Percentiles rank a stretch among this genome's conserved stretches.
Evolutionary conservation across 2,329 filamentous ascomycete species (phyloP).

Genomic region (Epichloe uncinata): DNA sequence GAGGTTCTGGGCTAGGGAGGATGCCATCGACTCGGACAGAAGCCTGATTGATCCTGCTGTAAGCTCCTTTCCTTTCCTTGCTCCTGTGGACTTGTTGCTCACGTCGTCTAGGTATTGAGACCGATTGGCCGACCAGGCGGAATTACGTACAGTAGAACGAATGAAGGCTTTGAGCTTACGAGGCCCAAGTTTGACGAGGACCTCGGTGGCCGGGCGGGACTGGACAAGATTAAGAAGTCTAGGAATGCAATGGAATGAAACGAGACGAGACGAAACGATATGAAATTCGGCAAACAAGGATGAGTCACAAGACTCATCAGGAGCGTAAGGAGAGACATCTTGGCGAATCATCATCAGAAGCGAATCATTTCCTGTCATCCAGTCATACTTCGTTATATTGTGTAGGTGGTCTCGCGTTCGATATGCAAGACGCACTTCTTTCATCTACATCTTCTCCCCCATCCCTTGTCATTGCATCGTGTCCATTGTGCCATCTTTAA

Average conservation of each 20-base stretch:
- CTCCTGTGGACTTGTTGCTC: background rate
- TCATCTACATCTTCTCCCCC: too few relatives aligned
- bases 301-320: too few relatives aligned
- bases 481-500: background rate
- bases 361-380: too few relatives aligned
- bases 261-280: too few relatives aligned
- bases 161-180: constrained; percentile 58
- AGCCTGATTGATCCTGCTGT: constrained; percentile 60
- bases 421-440: background rate
- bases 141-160: constrained; percentile 65
- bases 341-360: too few relatives aligned
- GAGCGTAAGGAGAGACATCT: too few relatives aligned
- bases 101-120: constrained; percentile 43
- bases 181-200: constrained; percentile 45
- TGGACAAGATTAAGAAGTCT: constrained; percentile 27
- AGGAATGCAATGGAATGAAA: background rate
- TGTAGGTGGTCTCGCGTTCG: background rate
- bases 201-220: constrained; percentile 37
- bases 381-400: constrained; percentile 3
- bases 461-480: too few relatives aligned
- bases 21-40: constrained; percentile 68
- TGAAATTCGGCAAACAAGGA: too few relatives aligned
- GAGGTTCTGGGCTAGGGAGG: constrained; percentile 79
- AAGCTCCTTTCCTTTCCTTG: constrained; percentile 17
- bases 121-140: constrained; percentile 73